Base-by-base conservation (phyloP, 345 rosid species). In the Arabis alpina region DNA sequence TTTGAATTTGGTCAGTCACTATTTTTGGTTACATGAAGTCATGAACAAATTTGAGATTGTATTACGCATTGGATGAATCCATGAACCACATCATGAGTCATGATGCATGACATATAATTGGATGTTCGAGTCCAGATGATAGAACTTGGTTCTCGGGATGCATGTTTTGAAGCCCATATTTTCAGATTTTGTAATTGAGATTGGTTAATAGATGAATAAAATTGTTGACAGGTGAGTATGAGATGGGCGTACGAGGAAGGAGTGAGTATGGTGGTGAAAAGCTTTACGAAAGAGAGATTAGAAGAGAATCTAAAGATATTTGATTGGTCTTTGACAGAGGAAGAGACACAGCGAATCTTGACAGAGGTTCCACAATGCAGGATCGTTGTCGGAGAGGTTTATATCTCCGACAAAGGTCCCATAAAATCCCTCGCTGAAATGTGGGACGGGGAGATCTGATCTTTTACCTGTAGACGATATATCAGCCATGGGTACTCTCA, bases 241-340 rank as follows among this genome's bases (percentile, higher is more conserved):
- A 79, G 95, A 77, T 84, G 95, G 95, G 83, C 79, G 2, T 77
- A 77, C 5, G 80, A 86, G 80, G 84, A 79, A 74, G 91, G 84
- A 25, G 81, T 79, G 5, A 58, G 75, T 14, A 72, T 80, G 72
- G 61, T 81, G 47, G 87, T 81, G 60, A 88, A 88, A 76, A 88
- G 89, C 56, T 86, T 86, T 71, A 82, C 78, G 44, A 64, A 52
- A 41, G 81, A 80, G 16, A 88, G 95, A 43, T 66, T 88, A 79
- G 81, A 77, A 42, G 82, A 83, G 77, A 86, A 88, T 66, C 70
- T 85, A 0, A 81, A 81, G 64, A 82, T 88, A 74, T 83, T 86
- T 66, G 73, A 79, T 67, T 86, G 92, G 91, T 75, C 64, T 30
- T 60, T 88, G 47, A 78, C 69, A 2, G 80, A 80, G 13, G 83